These are phyloP conservation scores for Pseudonitzschia pungens DNA, from an alignment of 108 stramenopile genomes.

Conservation along the genomic window DNA sequence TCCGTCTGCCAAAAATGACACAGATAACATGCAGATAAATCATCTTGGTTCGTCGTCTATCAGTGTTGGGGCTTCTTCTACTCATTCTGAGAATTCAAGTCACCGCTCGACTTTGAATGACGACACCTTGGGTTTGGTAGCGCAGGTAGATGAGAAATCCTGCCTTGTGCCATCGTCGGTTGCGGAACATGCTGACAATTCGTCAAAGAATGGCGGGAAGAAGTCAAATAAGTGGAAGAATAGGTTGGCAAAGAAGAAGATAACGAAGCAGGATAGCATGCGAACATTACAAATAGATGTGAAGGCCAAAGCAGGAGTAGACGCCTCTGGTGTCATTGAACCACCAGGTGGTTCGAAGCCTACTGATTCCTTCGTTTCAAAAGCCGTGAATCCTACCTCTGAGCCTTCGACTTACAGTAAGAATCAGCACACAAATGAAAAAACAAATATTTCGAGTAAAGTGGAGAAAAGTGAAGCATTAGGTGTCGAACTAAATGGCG, in stretches of 20 bases:
- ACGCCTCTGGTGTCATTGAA: background rate
- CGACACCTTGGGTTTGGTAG: background rate
- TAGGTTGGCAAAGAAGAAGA: slow-evolving; percentile 4
- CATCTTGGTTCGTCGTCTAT: background rate
- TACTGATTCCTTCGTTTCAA: background rate
- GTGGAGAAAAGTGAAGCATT: background rate
- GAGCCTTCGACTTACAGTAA: background rate
- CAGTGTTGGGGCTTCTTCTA: background rate
- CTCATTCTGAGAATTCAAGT: background rate
- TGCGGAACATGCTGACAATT: background rate
- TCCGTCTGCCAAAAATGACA: background rate
- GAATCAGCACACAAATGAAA: background rate
- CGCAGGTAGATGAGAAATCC: background rate
- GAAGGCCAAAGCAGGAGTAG: background rate
- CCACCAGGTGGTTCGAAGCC: background rate
- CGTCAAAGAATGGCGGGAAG: background rate
- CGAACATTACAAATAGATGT: background rate
- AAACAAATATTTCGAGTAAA: background rate
- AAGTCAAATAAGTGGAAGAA: slow-evolving; percentile 22
- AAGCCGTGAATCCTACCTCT: background rate
- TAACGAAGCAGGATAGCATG: background rate
- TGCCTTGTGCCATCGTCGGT: background rate
- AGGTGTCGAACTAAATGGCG: background rate
- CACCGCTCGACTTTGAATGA: background rate
- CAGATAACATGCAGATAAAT: background rate